Evolutionary conservation across 1,139 yeast species (phyloP).

Genomic region (Pichia sp.): DNA sequence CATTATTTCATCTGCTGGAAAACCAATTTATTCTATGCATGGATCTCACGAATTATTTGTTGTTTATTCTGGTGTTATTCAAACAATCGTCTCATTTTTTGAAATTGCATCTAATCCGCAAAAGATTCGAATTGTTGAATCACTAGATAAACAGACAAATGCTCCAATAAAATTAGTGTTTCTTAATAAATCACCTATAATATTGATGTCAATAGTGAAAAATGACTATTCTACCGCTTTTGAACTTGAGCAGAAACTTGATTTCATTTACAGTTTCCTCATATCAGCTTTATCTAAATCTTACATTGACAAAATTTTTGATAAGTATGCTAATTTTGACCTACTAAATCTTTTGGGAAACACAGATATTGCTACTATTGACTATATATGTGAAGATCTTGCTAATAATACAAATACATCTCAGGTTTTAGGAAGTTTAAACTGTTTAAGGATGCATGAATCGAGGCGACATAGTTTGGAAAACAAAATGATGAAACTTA

Average conservation of each 20-base stretch:
- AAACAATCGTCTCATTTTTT: slow-evolving; percentile 59
- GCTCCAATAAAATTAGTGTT: slow-evolving; percentile 48
- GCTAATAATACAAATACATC: slow-evolving; percentile 42
- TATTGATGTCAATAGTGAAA: slow-evolving; percentile 68
- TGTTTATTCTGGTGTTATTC: slow-evolving; percentile 69
- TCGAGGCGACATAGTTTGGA: slow-evolving; percentile 41
- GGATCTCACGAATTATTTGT: slow-evolving; percentile 67
- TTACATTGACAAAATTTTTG: slow-evolving; percentile 60
- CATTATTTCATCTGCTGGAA: slow-evolving; percentile 85
- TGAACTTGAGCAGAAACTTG: slow-evolving; percentile 59
- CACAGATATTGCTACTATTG: slow-evolving; percentile 57
- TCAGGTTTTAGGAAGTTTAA: slow-evolving; percentile 53
- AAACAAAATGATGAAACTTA: slow-evolving; percentile 34
- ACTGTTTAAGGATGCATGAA: slow-evolving; percentile 45
- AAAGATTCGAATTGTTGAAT: not conserved
- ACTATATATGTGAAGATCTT: slow-evolving; percentile 52
- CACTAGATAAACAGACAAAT: not conserved
- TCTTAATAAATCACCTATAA: slow-evolving; percentile 58
- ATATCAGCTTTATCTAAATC: slow-evolving; percentile 73
- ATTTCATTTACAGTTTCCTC: slow-evolving; percentile 70
- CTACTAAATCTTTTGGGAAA: slow-evolving; percentile 69
- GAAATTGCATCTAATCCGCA: slow-evolving; percentile 33
- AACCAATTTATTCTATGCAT: slow-evolving; percentile 78
- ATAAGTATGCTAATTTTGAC: slow-evolving; percentile 73
- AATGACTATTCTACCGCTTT: slow-evolving; percentile 32